Percentiles rank a stretch among this genome's conserved stretches.
Conservation (phyloP, 345 rosid genomes). For the Isatis tinctoria region DNA sequence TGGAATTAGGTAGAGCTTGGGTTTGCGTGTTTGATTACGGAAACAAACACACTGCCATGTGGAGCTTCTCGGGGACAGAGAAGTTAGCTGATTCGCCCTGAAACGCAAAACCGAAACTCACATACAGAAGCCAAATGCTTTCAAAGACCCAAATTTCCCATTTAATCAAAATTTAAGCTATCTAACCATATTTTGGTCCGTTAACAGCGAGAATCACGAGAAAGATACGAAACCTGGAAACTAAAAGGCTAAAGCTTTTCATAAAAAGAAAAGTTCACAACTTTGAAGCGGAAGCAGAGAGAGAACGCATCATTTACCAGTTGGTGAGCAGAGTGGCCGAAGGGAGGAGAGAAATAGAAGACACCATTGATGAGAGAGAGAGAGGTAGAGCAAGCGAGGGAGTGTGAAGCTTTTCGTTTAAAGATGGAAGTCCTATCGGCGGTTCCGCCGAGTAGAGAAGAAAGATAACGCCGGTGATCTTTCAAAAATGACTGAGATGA, state of each 20-base stretch:
- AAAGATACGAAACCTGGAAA: not conserved
- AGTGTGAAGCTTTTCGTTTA: conserved; percentile 16
- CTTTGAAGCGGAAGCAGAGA: not conserved
- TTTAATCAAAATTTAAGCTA: not conserved
- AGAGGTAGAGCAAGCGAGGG: not conserved
- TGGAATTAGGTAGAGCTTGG: conserved; percentile 38
- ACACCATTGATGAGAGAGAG: conserved; percentile 32
- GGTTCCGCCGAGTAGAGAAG: not conserved
- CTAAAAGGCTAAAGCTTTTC: not conserved
- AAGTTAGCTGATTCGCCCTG: conserved; percentile 35
- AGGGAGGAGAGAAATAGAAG: conserved; percentile 30
- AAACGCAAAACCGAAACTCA: not conserved
- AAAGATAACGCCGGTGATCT: conserved; percentile 9
- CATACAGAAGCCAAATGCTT: not conserved
- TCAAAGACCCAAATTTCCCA: not conserved
- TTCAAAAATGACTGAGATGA: not conserved
- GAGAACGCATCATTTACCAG: conserved; percentile 29
- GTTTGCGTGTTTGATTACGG: conserved; percentile 28
- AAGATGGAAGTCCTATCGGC: not conserved
- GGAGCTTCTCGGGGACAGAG: conserved; percentile 24
- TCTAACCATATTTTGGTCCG: not conserved
- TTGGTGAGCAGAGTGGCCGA: conserved; percentile 22
- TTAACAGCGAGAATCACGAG: not conserved
- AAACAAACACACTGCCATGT: conserved; percentile 26
- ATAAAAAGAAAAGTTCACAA: not conserved